phyloP scores from a whole-genome alignment of 106 monocot genomes.

The Hemerocallis citrina region DNA sequence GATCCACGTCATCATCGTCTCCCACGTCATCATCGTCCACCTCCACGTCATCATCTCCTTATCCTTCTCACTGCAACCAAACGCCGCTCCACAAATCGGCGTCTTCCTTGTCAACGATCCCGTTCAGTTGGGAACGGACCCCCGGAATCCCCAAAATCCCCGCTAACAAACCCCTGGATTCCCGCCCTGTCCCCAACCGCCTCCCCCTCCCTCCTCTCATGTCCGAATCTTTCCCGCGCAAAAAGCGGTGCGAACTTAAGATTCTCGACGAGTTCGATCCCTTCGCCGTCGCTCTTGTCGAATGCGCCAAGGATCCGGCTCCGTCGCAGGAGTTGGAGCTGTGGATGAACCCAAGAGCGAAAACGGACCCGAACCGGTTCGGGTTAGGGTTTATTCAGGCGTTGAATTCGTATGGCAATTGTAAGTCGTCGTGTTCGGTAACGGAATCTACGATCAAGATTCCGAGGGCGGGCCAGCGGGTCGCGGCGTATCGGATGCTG shows the following conservation, averaged over 20 bases:
- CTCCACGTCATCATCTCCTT: no score
- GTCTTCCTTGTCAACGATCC: no score
- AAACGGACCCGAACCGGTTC: background rate
- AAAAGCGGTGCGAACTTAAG: background rate
- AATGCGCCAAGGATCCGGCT: constrained; percentile 7
- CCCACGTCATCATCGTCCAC: background rate
- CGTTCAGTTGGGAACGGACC: no score
- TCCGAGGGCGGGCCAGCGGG: background rate
- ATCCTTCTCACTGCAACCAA: background rate
- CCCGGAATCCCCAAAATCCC: no score
- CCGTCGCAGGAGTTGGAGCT: background rate
- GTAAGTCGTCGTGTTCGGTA: background rate
- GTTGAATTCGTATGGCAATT: constrained; percentile 2
- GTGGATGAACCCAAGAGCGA: background rate
- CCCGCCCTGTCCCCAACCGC: background rate
- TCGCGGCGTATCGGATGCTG: background rate
- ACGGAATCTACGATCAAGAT: background rate
- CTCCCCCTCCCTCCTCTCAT: no score
- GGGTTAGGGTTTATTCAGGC: background rate
- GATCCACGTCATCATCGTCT: background rate
- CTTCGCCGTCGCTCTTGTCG: background rate
- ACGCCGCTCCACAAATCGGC: background rate
- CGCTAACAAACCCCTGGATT: no score
- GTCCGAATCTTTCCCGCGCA: background rate
- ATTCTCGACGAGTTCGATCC: background rate